Conservation (phyloP, 2,329 filamentous ascomycete genomes). For the Stenocarpella maydis region DNA sequence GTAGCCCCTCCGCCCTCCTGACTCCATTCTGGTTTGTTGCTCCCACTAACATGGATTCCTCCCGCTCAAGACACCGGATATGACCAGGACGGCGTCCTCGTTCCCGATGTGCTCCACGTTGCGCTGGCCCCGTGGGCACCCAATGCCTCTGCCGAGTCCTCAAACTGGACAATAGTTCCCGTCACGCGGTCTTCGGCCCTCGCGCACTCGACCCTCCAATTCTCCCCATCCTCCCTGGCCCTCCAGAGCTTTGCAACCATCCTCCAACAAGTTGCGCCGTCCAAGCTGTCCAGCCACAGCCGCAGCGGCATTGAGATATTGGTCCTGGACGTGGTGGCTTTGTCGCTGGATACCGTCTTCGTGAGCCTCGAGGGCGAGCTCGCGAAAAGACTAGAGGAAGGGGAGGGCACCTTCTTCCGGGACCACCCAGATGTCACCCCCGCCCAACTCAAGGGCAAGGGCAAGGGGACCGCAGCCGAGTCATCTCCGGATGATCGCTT, state of each 20-base stretch:
- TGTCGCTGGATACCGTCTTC: conserved; percentile 85
- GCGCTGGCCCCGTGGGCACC: conserved; percentile 80
- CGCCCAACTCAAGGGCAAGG: conserved; percentile 46
- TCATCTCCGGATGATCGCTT: conserved; percentile 64
- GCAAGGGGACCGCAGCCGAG: conserved; percentile 41
- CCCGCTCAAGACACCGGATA: conserved; percentile 16
- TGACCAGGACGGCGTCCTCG: conserved; percentile 25
- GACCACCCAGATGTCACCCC: conserved; percentile 55
- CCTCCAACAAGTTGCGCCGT: conserved; percentile 77
- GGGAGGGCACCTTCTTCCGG: conserved; percentile 82
- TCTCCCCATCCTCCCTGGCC: conserved; percentile 74
- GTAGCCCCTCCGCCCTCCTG: conserved; percentile 38
- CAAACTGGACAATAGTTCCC: conserved; percentile 86
- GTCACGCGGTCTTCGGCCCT: conserved; percentile 71
- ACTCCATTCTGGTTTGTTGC: background rate
- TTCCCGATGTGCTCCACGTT: conserved; percentile 64
- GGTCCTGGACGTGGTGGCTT: conserved; percentile 79
- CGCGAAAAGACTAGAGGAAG: conserved; percentile 80
- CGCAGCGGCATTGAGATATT: conserved; percentile 85
- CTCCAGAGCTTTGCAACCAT: conserved; percentile 82
- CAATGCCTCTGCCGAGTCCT: conserved; percentile 63
- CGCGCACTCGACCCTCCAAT: conserved; percentile 80
- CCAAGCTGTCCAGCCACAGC: conserved; percentile 75
- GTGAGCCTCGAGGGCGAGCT: conserved; percentile 85
- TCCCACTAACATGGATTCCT: conserved; percentile 27